These are phyloP conservation scores for Stentor roeselii DNA, from an alignment of 73 alveolate genomes.

Conservation along the genomic window DNA sequence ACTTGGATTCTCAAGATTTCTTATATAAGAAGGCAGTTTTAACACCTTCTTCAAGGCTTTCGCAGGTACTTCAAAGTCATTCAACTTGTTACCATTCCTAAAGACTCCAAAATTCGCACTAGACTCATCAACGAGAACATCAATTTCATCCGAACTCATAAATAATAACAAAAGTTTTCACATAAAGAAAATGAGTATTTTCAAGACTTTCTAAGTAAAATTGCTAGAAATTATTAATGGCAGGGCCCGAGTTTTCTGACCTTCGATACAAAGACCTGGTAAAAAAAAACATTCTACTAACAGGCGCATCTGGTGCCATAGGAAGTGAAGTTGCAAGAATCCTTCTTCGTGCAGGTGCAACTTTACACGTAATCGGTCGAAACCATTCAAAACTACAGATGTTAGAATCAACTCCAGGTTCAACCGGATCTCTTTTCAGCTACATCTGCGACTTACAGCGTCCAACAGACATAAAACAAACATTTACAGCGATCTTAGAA, in stretches of 20 bases:
- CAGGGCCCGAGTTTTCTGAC: slow-evolving; percentile 1
- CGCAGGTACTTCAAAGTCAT: neutral
- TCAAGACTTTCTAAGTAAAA: no score
- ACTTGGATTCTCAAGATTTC: neutral
- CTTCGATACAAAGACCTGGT: slow-evolving; percentile 37
- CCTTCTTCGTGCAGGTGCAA: slow-evolving; percentile 61
- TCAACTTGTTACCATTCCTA: no score
- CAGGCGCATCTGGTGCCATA: slow-evolving; percentile 86
- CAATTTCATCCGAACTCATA: no score
- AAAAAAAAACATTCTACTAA: slow-evolving; percentile 66
- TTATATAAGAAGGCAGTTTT: slow-evolving; percentile 8
- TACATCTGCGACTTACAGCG: slow-evolving; percentile 50
- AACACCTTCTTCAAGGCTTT: neutral
- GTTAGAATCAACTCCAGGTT: slow-evolving; percentile 23
- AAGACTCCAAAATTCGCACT: no score
- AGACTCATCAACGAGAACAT: no score
- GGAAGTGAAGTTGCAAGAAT: slow-evolving; percentile 78
- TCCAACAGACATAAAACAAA: slow-evolving; percentile 57
- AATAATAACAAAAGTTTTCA: no score
- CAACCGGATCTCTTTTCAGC: slow-evolving; percentile 30
- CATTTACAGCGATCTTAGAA: slow-evolving; percentile 53
- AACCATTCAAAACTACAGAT: slow-evolving; percentile 46
- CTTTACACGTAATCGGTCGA: slow-evolving; percentile 56
- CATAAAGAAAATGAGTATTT: no score
- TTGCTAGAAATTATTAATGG: no score